Conservation (phyloP, 2,329 filamentous ascomycete species). For the Colletotrichum acutatum region DNA sequence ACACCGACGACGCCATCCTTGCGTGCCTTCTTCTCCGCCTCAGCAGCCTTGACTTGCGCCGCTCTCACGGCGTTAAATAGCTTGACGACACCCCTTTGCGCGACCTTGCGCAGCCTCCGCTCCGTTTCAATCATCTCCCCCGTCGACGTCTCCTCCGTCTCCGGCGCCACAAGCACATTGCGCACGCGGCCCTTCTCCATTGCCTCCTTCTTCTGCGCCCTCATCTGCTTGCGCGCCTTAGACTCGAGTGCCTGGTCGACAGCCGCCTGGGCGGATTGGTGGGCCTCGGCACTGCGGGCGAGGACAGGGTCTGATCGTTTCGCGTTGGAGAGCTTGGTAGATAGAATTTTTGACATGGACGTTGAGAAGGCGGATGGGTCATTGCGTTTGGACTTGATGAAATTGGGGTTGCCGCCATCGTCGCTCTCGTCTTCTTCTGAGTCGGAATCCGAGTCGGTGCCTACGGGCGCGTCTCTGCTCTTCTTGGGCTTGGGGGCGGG, state of each 20-base stretch:
- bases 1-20: constrained; percentile 83
- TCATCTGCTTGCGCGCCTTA: constrained; percentile 81
- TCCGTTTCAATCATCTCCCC: constrained; percentile 75
- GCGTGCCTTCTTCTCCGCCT: constrained; percentile 77
- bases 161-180: constrained; percentile 78
- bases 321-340: constrained; percentile 84
- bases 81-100: constrained; percentile 93
- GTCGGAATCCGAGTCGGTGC: constrained; percentile 46
- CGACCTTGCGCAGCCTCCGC: constrained; percentile 84
- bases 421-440: constrained; percentile 41
- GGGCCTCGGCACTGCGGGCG: constrained; percentile 80
- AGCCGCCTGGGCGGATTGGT: constrained; percentile 76
- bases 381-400: constrained; percentile 82
- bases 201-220: constrained; percentile 82
- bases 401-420: constrained; percentile 48
- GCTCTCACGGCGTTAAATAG: constrained; percentile 95
- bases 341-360: constrained; percentile 92
- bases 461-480: constrained; percentile 25
- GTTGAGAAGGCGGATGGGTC: constrained; percentile 92
- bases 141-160: constrained; percentile 55
- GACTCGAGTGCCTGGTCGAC: constrained; percentile 83
- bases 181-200: constrained; percentile 88
- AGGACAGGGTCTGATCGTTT: constrained; percentile 93
- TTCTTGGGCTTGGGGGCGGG: constrained; percentile 39
- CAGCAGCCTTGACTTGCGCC: constrained; percentile 87